phyloP scores from a whole-genome alignment of 2,329 filamentous ascomycete species.

The Talaromyces sp. region DNA sequence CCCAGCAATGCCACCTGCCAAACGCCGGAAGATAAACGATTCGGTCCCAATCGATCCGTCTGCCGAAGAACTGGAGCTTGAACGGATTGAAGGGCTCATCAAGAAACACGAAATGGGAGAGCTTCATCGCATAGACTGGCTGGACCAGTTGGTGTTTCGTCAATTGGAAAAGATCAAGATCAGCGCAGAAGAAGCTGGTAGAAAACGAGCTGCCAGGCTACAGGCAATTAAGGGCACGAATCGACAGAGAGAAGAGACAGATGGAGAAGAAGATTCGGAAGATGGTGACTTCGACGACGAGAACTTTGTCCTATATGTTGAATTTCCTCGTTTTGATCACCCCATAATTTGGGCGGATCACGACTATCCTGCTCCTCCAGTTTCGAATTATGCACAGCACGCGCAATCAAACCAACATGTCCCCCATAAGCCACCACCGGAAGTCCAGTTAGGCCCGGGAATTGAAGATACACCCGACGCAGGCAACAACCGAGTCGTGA shows the following conservation, averaged over 20 bases:
- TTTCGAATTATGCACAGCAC: conserved; percentile 67
- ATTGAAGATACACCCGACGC: conserved; percentile 64
- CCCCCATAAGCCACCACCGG: conserved; percentile 72
- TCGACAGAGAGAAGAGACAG: conserved; percentile 30
- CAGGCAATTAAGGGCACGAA: conserved; percentile 28
- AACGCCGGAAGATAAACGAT: conserved; percentile 47
- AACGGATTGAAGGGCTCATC: conserved; percentile 80
- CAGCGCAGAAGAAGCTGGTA: conserved; percentile 59
- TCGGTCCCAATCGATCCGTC: conserved; percentile 43
- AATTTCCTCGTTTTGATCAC: conserved; percentile 92
- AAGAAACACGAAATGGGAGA: conserved; percentile 99
- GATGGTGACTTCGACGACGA: conserved; percentile 46
- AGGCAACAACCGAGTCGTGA: conserved; percentile 58
- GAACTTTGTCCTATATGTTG: conserved; percentile 79
- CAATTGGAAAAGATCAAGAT: conserved; percentile 74
- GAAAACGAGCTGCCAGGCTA: conserved; percentile 47
- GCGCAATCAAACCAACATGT: conserved; percentile 62
- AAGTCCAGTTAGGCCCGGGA: conserved; percentile 84
- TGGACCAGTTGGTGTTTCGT: conserved; percentile 90
- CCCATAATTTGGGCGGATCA: conserved; percentile 92
- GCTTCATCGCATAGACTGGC: conserved; percentile 87
- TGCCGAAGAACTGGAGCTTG: conserved; percentile 79
- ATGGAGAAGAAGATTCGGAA: conserved; percentile 35
- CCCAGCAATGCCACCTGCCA: conserved; percentile 60
- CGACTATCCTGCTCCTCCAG: conserved; percentile 79